Conservation (phyloP, 2,329 filamentous ascomycete species). For the Trichophaea hybrida region DNA sequence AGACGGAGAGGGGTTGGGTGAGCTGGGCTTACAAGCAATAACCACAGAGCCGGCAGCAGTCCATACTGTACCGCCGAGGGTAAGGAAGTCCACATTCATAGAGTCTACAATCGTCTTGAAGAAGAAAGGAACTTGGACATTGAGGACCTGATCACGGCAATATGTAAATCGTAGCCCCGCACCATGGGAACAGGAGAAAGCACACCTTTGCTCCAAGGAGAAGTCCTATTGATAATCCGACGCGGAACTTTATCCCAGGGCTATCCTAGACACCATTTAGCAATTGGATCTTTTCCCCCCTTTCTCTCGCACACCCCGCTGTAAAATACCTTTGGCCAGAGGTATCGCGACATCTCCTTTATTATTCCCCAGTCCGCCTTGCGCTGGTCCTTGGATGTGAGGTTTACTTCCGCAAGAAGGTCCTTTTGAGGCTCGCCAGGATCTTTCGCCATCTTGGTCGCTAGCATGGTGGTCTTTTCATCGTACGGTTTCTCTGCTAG, state of each 20-base stretch:
- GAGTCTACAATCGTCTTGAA: conserved; percentile 96
- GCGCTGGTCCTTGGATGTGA: conserved; percentile 65
- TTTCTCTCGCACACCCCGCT: background rate
- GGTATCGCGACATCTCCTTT: conserved; percentile 88
- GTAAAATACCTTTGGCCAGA: conserved; percentile 64
- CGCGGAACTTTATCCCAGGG: conserved; percentile 66
- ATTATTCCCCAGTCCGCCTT: conserved; percentile 98
- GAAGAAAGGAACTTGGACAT: conserved; percentile 97
- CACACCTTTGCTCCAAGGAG: conserved; percentile 72
- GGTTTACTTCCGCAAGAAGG: conserved; percentile 25
- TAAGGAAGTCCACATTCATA: conserved; percentile 90
- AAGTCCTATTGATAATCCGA: conserved; percentile 67
- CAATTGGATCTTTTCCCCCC: background rate
- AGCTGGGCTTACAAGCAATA: conserved; percentile 51
- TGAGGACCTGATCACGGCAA: conserved; percentile 45
- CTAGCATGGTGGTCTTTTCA: background rate
- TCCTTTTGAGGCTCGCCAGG: background rate
- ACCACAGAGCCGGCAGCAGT: conserved; percentile 88
- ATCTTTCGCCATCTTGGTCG: background rate
- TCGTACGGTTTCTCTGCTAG: background rate
- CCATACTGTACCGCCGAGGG: conserved; percentile 72
- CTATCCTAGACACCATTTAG: conserved; percentile 41
- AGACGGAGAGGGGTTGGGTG: background rate
- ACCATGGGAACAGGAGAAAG: background rate
- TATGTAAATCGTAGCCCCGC: conserved; percentile 9